These are phyloP conservation scores for Urtica urens DNA, from an alignment of 306 rosid genomes.

Conservation along the genomic window DNA sequence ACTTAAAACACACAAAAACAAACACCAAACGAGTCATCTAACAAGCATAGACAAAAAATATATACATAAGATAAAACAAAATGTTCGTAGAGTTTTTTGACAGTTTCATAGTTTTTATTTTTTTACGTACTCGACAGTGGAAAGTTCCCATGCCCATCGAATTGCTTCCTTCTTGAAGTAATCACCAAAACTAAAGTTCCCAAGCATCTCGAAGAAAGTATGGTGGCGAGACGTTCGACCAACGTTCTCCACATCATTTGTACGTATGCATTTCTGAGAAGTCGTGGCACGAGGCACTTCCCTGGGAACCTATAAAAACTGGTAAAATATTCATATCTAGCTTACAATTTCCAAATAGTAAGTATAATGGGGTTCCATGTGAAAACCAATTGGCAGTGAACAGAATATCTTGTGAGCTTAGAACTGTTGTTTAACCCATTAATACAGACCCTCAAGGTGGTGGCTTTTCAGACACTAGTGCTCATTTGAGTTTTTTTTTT, in stretches of 20 bases:
- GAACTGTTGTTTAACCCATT: no score
- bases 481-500: no score
- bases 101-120: no score
- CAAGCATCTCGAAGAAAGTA: conserved; percentile 95
- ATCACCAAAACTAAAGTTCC: conserved; percentile 95
- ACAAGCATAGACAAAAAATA: background rate
- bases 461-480: no score
- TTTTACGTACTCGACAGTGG: conserved; percentile 78
- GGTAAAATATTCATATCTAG: background rate
- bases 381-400: no score
- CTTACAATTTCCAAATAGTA: no score
- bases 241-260: conserved; percentile 81
- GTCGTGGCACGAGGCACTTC: conserved; percentile 72
- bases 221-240: conserved; percentile 84
- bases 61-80: background rate
- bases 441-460: no score
- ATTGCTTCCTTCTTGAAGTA: conserved; percentile 92
- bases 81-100: no score
- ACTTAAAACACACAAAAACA: background rate
- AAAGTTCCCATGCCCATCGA: conserved; percentile 90
- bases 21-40: conserved; percentile 1
- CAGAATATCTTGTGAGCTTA: no score
- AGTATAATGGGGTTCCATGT: no score
- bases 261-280: conserved; percentile 80
- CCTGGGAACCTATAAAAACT: conserved; percentile 41